phyloP scores from a whole-genome alignment of 1,284 basidiomycete genomes.

The Porogramme epimiltina region DNA sequence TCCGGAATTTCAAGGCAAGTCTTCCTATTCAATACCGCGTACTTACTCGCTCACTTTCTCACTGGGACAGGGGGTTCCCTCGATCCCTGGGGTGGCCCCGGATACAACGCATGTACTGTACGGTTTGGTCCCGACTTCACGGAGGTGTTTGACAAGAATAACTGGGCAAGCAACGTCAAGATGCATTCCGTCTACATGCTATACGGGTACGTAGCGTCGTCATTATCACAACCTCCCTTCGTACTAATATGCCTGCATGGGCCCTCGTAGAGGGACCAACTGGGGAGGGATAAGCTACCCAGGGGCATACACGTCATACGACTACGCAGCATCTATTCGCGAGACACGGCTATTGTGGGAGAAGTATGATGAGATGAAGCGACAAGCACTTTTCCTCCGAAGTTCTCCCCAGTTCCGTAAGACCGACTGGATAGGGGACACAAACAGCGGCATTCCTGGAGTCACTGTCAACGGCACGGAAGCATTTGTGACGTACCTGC shows the following conservation, averaged over 20 bases:
- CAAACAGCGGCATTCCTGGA: constrained; percentile 47
- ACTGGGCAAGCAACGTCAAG: constrained; percentile 80
- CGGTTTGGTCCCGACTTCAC: constrained; percentile 73
- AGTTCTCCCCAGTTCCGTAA: constrained; percentile 77
- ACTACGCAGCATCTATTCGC: constrained; percentile 68
- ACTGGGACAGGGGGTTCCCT: constrained; percentile 65
- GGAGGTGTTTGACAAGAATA: constrained; percentile 72
- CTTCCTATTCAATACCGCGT: neutral
- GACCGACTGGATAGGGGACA: constrained; percentile 74
- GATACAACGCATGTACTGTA: constrained; percentile 51
- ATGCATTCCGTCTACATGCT: constrained; percentile 81
- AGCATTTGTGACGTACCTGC: constrained; percentile 62
- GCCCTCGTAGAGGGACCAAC: constrained; percentile 71
- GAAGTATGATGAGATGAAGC: constrained; percentile 77
- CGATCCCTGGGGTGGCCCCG: constrained; percentile 75
- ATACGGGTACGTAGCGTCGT: constrained; percentile 53
- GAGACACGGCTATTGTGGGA: constrained; percentile 66
- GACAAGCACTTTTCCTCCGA: constrained; percentile 73
- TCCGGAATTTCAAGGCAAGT: constrained; percentile 50
- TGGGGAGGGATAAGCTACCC: constrained; percentile 78
- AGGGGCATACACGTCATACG: constrained; percentile 63
- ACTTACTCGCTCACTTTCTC: neutral
- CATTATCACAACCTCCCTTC: neutral
- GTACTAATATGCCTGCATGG: neutral
- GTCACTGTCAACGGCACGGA: constrained; percentile 48